These are phyloP conservation scores for Epichloe aotearoae DNA, from an alignment of 2,329 filamentous ascomycete genomes.

Conservation along the genomic window DNA sequence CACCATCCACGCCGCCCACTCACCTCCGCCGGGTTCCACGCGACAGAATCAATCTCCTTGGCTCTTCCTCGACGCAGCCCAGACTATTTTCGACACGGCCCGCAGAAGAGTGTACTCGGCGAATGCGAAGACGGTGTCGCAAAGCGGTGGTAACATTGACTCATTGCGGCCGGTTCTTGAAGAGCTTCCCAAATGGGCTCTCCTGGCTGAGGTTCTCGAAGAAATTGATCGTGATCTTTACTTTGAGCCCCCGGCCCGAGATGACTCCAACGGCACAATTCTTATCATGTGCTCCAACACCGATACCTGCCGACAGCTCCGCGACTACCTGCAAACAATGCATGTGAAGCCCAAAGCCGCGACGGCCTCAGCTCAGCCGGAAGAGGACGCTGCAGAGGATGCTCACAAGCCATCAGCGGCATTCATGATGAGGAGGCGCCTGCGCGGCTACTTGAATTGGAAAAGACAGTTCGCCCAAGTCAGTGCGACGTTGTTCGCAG, in stretches of 20 bases:
- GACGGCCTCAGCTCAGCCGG: conserved; percentile 11
- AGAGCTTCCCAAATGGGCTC: conserved; percentile 85
- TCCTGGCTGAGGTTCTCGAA: conserved; percentile 78
- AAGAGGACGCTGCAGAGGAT: conserved; percentile 34
- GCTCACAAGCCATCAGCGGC: conserved; percentile 56
- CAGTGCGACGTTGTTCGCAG: conserved; percentile 62
- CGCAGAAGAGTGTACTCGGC: conserved; percentile 77
- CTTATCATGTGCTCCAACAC: conserved; percentile 92
- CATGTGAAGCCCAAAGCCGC: conserved; percentile 49
- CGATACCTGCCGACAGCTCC: conserved; percentile 72
- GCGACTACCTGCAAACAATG: conserved; percentile 88
- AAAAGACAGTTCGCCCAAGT: conserved; percentile 81
- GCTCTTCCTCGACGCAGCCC: conserved; percentile 89
- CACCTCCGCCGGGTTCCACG: conserved; percentile 75
- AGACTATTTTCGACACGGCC: conserved; percentile 85
- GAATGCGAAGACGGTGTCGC: conserved; percentile 39
- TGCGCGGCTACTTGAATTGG: conserved; percentile 82
- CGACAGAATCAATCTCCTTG: conserved; percentile 85
- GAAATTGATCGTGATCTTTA: conserved; percentile 89
- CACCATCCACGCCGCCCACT: conserved; percentile 82
- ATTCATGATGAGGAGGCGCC: conserved; percentile 80
- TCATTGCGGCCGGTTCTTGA: conserved; percentile 72
- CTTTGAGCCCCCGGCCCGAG: conserved; percentile 60
- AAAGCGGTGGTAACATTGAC: conserved; percentile 33
- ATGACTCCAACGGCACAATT: conserved; percentile 83